Percentiles rank a stretch among this genome's conserved stretches.
These are phyloP conservation scores for Royoungia palumana DNA, from an alignment of 768 basidiomycete species.

Conservation along the genomic window DNA sequence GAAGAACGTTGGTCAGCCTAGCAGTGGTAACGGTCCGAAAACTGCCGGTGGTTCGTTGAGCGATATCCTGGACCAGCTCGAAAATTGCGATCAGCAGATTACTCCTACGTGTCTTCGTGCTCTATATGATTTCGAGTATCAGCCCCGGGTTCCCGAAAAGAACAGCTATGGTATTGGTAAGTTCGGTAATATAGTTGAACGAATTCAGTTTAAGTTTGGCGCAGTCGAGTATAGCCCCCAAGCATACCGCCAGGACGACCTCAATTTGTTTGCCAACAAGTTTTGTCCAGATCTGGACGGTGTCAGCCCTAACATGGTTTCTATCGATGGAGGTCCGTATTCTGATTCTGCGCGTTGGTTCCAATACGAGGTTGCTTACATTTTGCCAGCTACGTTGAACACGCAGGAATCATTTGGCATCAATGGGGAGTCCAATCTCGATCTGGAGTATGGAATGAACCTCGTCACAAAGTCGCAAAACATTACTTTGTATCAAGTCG, in stretches of 20 bases:
- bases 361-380: slow-evolving; percentile 4
- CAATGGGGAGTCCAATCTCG: slow-evolving; percentile 69
- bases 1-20: slow-evolving; percentile 12
- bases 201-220: slow-evolving; percentile 14
- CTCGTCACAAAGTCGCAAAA: slow-evolving; percentile 36
- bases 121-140: slow-evolving; percentile 52
- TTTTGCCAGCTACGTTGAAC: slow-evolving; percentile 41
- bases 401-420: slow-evolving; percentile 33
- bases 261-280: slow-evolving; percentile 42
- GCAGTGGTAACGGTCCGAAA: slow-evolving; percentile 14
- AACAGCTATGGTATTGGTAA: slow-evolving; percentile 56
- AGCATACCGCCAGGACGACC: slow-evolving; percentile 42
- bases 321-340: slow-evolving; percentile 44
- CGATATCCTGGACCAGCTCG: slow-evolving; percentile 14
- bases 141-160: slow-evolving; percentile 36
- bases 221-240: slow-evolving; percentile 53
- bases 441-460: slow-evolving; percentile 66
- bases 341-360: neutral
- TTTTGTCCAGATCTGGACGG: slow-evolving; percentile 36
- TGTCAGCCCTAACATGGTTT: slow-evolving; percentile 11
- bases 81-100: slow-evolving; percentile 38
- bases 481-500: slow-evolving; percentile 39
- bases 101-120: slow-evolving; percentile 58
- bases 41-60: slow-evolving; percentile 22
- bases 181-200: slow-evolving; percentile 6